These are phyloP conservation scores for Cymbopogon citratus DNA, from an alignment of 176 grass and related monocot species.

Conservation along the genomic window DNA sequence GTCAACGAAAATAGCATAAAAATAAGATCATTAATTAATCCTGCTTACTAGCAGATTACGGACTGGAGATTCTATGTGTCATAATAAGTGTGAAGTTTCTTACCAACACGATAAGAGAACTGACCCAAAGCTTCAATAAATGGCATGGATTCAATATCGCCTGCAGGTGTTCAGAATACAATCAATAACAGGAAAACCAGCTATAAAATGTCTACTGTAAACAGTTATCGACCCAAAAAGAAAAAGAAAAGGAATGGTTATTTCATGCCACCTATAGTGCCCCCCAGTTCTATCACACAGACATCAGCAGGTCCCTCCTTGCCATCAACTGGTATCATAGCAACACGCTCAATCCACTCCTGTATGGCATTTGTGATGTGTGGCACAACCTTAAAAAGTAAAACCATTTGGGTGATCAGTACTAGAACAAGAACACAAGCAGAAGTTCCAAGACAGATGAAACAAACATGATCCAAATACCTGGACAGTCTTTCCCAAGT, in stretches of 20 bases:
- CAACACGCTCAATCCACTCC: slow-evolving; percentile 66
- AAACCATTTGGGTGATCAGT: slow-evolving; percentile 21
- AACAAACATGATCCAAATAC: slow-evolving; percentile 20
- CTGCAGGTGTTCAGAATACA: slow-evolving; percentile 37
- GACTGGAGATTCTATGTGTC: not conserved
- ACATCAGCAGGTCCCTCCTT: slow-evolving; percentile 68
- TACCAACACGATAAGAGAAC: slow-evolving; percentile 74
- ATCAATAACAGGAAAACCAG: slow-evolving; percentile 37
- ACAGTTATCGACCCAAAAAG: slow-evolving; percentile 11
- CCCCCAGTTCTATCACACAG: slow-evolving; percentile 67
- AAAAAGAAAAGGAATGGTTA: not conserved
- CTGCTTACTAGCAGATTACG: not conserved
- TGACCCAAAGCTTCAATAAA: slow-evolving; percentile 84
- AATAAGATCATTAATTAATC: slow-evolving; percentile 8
- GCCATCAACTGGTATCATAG: slow-evolving; percentile 66
- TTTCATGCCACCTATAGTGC: slow-evolving; percentile 56
- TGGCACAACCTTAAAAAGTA: slow-evolving; percentile 52
- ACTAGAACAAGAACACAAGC: slow-evolving; percentile 18
- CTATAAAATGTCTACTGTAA: slow-evolving; percentile 23
- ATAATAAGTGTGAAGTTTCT: slow-evolving; percentile 20
- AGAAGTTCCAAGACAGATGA: slow-evolving; percentile 7
- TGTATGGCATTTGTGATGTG: slow-evolving; percentile 84
- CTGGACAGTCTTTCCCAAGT: slow-evolving; percentile 79
- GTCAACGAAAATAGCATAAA: slow-evolving; percentile 18
- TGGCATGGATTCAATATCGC: slow-evolving; percentile 86